Evolutionary conservation across 2,329 filamentous ascomycete genomes (phyloP).

Genomic region (Trichoderma sp.): DNA sequence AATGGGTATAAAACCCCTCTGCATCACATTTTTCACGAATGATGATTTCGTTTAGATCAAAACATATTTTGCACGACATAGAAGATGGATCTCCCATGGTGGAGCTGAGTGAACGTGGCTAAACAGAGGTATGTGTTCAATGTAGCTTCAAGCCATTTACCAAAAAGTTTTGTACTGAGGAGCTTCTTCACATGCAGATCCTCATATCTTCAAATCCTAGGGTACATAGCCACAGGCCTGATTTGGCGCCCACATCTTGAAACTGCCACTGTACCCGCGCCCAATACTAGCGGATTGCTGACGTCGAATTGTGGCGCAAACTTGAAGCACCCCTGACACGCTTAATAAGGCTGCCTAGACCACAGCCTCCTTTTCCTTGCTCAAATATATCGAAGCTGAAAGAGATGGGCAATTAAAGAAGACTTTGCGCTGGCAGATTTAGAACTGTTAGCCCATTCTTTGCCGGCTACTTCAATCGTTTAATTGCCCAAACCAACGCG

Average conservation of each 20-base stretch:
- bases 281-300: not conserved
- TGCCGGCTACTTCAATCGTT: not conserved
- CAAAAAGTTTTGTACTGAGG: not conserved
- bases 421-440: not conserved
- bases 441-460: not conserved
- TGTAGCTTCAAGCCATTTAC: not conserved
- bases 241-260: not conserved
- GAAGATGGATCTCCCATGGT: not conserved
- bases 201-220: not conserved
- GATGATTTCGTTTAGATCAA: not conserved
- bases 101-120: not conserved
- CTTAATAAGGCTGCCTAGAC: not conserved
- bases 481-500: rapidly evolving
- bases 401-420: not conserved
- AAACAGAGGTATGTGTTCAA: not conserved
- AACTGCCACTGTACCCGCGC: not conserved
- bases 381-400: not conserved
- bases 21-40: not conserved
- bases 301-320: conserved; percentile 19
- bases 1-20: not conserved
- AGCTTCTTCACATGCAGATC: not conserved
- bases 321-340: conserved; percentile 3
- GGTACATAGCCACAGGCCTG: not conserved
- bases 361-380: not conserved
- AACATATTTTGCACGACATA: not conserved